Base-by-base conservation (phyloP, 1,284 basidiomycete genomes). In the Melanopsichium pennsylvanicum region DNA sequence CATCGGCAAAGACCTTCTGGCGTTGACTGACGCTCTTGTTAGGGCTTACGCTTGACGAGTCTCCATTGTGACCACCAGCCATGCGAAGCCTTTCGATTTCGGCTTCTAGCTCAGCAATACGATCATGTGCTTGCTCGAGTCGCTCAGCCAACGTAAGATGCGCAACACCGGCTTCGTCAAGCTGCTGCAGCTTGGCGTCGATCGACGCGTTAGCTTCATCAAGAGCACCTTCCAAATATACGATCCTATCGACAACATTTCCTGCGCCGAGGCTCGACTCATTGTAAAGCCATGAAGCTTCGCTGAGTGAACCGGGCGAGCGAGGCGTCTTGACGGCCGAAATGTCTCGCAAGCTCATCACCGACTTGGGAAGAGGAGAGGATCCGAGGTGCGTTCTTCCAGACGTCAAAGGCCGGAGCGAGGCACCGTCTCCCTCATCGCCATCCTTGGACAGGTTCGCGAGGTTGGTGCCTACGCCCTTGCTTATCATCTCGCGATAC, bases 201-300 rank as follows among this genome's bases (percentile, higher is more conserved):
- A 74, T 70, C 8, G 56, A 57, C 4, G 57, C 68, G 33, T 74
- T 74, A 27, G 70, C 72, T 22, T 63, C 62, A 32, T 70, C 73
- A 11, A 75, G 58, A 6, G 61, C 68, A 13, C 49, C 44, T 52
- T 72, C 54, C 18, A 75, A 64, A 41, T 68, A 58, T 0, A 60
- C 41, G 25, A 72, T 64, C 15, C 56, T 51, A 36, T 70, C 61
- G 7, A 63, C 51, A 9, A 72, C 66, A 3, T 47, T 52, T 11
- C 47, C 52, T 12, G 66, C 67, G 7, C 68, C 72, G 12, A 75
- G 52, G n/a, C 69, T 74, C 19, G 74, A 72, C 16, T 76, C 66
- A 38, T 67, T 67, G 61, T 70, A 60, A 2, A 72, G 56, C 69
- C 69, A 72, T 5, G 69, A 72, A 10, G 66, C 63, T 18, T 68